These are phyloP conservation scores for Acacia pycnantha DNA, from an alignment of 331 rosid genomes.

Conservation along the genomic window DNA sequence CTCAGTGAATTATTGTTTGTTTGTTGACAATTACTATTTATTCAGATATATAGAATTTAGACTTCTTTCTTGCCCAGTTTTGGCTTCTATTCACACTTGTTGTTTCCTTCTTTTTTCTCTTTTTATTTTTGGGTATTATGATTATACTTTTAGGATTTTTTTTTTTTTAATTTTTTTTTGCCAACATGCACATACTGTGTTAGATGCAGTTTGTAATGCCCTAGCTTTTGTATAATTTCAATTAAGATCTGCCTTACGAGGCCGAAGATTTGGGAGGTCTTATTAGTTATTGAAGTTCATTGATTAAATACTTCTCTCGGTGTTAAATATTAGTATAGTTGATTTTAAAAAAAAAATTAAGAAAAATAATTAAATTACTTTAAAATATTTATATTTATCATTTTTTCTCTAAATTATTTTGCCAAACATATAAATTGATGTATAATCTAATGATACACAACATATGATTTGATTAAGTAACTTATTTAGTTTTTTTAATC, in stretches of 20 bases:
- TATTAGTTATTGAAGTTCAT: not conserved
- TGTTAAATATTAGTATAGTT: too few species aligned
- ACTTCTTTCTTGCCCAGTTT: not conserved
- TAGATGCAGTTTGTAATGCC: not conserved
- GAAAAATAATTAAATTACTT: too few species aligned
- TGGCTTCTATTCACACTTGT: not conserved
- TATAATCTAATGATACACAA: too few species aligned
- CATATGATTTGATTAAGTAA: too few species aligned
- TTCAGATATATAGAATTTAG: constrained; percentile 7
- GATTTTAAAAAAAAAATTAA: too few species aligned
- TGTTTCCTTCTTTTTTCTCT: not conserved
- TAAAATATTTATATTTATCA: too few species aligned
- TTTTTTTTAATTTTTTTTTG: too few species aligned
- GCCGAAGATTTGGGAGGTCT: not conserved
- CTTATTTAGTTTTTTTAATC: too few species aligned
- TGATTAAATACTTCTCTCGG: too few species aligned
- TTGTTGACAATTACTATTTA: not conserved
- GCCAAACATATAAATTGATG: too few species aligned
- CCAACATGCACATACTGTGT: not conserved
- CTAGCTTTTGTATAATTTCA: not conserved
- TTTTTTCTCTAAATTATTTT: too few species aligned
- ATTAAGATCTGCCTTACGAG: not conserved
- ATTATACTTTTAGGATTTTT: not conserved
- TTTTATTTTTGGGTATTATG: not conserved
- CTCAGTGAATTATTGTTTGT: constrained; percentile 4